Percentiles rank a stretch among this genome's conserved stretches.
Evolutionary conservation across 768 basidiomycete species (phyloP).

Genomic region (Auricularia sp.): DNA sequence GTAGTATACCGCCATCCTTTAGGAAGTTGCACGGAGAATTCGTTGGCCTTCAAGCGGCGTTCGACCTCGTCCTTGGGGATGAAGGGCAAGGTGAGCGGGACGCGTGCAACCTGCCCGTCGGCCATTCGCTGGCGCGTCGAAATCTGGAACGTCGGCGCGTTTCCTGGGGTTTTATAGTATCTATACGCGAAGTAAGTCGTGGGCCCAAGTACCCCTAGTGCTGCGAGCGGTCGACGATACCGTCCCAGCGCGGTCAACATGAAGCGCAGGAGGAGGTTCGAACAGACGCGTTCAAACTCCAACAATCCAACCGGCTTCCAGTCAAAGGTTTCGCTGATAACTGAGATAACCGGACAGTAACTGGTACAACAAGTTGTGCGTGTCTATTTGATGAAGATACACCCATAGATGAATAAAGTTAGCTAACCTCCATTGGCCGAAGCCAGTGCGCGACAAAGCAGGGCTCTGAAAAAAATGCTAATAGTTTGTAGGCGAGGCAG

Average conservation of each 20-base stretch:
- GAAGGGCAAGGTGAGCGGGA: conserved; percentile 5
- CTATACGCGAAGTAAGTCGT: conserved; percentile 1
- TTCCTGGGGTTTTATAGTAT: conserved; percentile 2
- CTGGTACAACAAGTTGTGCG: too few relatives aligned
- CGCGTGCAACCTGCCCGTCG: conserved; percentile 1
- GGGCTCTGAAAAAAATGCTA: not conserved
- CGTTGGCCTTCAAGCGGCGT: conserved; percentile 2
- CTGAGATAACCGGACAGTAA: too few relatives aligned
- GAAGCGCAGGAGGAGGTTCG: not conserved
- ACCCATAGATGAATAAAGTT: too few relatives aligned
- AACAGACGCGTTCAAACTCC: not conserved
- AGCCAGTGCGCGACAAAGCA: too few relatives aligned
- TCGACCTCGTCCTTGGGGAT: conserved; percentile 6
- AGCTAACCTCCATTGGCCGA: too few relatives aligned
- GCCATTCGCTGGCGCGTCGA: conserved; percentile 2
- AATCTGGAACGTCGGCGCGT: conserved; percentile 2
- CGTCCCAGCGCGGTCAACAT: not conserved
- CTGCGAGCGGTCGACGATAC: not conserved
- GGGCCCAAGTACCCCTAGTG: conserved; percentile 1
- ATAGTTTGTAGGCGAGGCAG: not conserved
- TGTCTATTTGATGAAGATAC: too few relatives aligned
- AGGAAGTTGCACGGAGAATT: not conserved
- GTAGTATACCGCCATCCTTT: conserved; percentile 41
- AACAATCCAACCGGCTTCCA: too few relatives aligned
- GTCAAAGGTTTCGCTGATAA: too few relatives aligned